phyloP scores from a whole-genome alignment of 768 basidiomycete species.

The Russula lepida region DNA sequence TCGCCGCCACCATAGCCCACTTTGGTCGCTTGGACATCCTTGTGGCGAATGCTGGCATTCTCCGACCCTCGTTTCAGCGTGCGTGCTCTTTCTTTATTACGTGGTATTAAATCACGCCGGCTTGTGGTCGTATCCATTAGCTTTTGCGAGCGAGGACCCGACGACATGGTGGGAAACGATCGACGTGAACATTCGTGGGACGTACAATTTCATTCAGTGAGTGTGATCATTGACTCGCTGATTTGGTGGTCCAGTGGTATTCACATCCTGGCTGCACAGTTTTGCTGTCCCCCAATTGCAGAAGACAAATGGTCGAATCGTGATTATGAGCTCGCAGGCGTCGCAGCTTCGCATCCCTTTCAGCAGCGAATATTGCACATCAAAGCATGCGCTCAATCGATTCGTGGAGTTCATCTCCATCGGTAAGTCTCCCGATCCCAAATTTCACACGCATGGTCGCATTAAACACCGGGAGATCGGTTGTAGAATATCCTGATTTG shows the following conservation, averaged over 20 bases:
- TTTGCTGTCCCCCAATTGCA: slow-evolving; percentile 5
- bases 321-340: neutral
- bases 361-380: neutral
- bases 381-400: neutral
- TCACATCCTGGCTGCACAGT: neutral
- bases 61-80: neutral
- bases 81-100: neutral
- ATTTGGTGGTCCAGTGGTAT: neutral
- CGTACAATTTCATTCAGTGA: slow-evolving; percentile 9
- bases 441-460: neutral
- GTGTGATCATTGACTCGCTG: neutral
- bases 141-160: slow-evolving; percentile 2
- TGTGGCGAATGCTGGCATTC: slow-evolving; percentile 1
- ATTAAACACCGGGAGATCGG: neutral
- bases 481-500: neutral
- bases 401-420: neutral
- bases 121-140: neutral
- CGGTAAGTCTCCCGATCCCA: neutral
- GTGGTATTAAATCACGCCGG: no score
- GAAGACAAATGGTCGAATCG: slow-evolving; percentile 1
- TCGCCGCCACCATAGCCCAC: neutral
- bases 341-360: neutral
- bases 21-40: neutral
- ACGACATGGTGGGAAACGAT: slow-evolving; percentile 9
- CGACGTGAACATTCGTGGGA: slow-evolving; percentile 14